Evolutionary conservation across 371 early-diverging fungal species (phyloP).

Genomic region (Rhizopus microsporus): DNA sequence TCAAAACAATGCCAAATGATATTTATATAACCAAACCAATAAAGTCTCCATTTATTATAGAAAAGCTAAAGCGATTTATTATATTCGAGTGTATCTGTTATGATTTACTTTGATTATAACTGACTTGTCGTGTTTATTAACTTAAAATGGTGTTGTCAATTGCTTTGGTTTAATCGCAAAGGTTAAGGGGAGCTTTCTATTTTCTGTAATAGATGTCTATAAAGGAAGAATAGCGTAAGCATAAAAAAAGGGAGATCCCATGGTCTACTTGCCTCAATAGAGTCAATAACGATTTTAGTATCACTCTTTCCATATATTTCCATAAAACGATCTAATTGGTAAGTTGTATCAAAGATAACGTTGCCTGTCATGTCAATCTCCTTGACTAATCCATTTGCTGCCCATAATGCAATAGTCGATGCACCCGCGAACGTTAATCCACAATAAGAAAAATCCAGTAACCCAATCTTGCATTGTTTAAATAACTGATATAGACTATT

Average conservation of each 20-base stretch:
- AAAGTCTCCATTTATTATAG: too few relatives aligned
- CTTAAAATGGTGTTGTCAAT: background rate
- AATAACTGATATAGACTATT: conserved; percentile 6
- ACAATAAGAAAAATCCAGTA: conserved; percentile 17
- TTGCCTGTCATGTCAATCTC: conserved; percentile 18
- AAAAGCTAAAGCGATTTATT: too few relatives aligned
- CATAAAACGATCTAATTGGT: background rate
- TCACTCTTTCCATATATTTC: conserved; percentile 5
- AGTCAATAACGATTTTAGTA: background rate
- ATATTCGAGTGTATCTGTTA: background rate
- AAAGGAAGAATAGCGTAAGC: background rate
- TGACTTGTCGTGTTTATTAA: background rate
- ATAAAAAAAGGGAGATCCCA: background rate
- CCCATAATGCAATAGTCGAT: conserved; percentile 8
- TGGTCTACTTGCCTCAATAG: background rate
- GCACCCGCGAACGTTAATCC: conserved; percentile 8
- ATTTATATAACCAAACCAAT: too few relatives aligned
- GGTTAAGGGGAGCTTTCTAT: background rate
- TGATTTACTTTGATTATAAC: background rate
- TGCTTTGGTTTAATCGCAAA: background rate
- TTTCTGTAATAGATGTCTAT: background rate
- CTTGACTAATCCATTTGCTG: background rate
- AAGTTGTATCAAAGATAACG: background rate
- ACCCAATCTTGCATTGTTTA: conserved; percentile 7
- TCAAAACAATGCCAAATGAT: too few relatives aligned